Conservation (phyloP, 345 rosid genomes). For the Gossypium anomalum region DNA sequence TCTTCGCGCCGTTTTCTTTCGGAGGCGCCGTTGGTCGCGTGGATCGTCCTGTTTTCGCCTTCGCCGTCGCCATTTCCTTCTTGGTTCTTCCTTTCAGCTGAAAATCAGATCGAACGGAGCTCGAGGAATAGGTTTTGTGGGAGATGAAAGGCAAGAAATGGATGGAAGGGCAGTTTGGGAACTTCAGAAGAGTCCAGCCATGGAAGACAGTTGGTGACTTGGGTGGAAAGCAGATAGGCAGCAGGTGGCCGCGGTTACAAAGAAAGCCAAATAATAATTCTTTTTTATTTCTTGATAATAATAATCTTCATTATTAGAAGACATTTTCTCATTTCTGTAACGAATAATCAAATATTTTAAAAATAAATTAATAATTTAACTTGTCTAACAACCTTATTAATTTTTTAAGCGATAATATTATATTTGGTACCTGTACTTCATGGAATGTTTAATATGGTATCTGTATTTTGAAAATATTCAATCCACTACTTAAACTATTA, state of each 20-base stretch:
- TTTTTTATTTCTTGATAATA: not conserved
- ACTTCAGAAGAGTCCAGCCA: constrained; percentile 4
- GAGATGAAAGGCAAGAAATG: not conserved
- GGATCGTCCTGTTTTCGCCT: constrained; percentile 54
- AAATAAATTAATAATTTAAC: not conserved
- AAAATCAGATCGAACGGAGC: not conserved
- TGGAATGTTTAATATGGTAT: too few relatives aligned
- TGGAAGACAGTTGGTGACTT: constrained; percentile 4
- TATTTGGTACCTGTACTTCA: too few relatives aligned
- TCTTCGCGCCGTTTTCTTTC: constrained; percentile 70
- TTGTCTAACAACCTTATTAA: not conserved
- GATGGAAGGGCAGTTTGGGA: not conserved
- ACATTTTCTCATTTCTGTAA: not conserved
- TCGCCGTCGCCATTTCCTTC: constrained; percentile 49
- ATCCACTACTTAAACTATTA: too few relatives aligned
- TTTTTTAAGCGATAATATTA: too few relatives aligned
- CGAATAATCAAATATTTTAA: not conserved
- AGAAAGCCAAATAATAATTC: not conserved
- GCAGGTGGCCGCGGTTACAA: not conserved
- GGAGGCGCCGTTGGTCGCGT: constrained; percentile 42
- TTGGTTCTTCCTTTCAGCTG: not conserved
- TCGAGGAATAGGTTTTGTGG: not conserved
- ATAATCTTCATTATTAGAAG: not conserved
- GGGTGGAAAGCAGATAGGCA: not conserved
- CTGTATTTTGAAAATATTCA: fast-evolving